phyloP scores from a whole-genome alignment of 305 asterid species.

The Fraxinus platypoda region DNA sequence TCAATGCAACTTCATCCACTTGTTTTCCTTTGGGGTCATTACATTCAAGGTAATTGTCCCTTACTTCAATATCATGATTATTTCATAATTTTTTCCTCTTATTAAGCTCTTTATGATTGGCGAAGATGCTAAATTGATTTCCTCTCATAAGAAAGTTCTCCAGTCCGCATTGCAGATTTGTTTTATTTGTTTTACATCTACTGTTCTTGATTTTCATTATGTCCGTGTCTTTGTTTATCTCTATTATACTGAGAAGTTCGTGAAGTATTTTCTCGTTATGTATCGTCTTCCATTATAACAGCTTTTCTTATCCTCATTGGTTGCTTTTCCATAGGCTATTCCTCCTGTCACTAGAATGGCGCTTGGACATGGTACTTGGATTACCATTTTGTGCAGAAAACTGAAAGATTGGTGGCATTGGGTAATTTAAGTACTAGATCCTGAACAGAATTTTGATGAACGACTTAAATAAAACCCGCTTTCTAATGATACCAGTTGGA shows the following conservation, averaged over 20 bases:
- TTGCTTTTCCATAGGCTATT: constrained; percentile 59
- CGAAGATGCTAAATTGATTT: constrained; percentile 4
- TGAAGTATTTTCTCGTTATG: neutral
- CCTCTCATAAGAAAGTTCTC: neutral
- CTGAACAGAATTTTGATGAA: constrained; percentile 9
- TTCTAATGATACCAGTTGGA: constrained; percentile 2
- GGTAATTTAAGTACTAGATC: constrained; percentile 48
- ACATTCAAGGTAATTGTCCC: neutral
- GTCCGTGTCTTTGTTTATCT: neutral
- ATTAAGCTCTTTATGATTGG: neutral
- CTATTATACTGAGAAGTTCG: neutral
- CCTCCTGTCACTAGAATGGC: constrained; percentile 97
- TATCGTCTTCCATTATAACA: neutral
- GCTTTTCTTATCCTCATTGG: neutral
- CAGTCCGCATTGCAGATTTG: neutral
- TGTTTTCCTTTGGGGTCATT: neutral
- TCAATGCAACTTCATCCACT: neutral
- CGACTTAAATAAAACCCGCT: constrained; percentile 5
- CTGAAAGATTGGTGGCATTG: constrained; percentile 98
- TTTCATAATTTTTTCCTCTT: neutral
- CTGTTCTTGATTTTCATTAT: neutral
- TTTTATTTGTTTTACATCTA: neutral
- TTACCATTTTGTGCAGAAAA: constrained; percentile 89
- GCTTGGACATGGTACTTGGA: constrained; percentile 83
- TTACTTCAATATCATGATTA: neutral